Evolutionary conservation across 352 stramenopile genomes (phyloP), one percentile per base, ranked within the genome.

Genomic region (Globisporangium barbulae): DNA sequence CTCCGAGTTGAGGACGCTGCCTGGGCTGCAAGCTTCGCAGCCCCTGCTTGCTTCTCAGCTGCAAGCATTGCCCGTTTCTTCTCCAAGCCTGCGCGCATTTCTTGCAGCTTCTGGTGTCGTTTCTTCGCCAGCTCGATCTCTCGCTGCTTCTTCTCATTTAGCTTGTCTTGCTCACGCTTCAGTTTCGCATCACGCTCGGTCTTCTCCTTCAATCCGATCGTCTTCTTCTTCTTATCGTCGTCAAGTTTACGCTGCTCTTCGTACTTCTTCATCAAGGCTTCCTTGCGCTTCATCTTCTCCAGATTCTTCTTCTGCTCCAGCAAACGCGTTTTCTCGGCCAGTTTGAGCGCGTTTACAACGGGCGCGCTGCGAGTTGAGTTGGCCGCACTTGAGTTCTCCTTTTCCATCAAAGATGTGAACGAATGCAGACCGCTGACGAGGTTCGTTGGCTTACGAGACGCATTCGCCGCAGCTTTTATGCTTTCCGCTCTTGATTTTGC

Each of bases 371-470:
- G 76, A 15, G 57, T 75, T 7, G 64, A 44, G n/a, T 53, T 78
- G 48, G 59, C 70, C 21, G 67, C 67, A 22, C 64, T 76, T 5
- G 30, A 54, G 0, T 64, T 69, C 25, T 87, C 73, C 39, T 87
- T 90, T 3, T 88, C 81, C 21, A 92, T 53, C 30, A 95, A 62
- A n/a, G 78, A 72, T 8, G 79, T 84, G 58, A 93, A 85, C 12
- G 84, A 93, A 44, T 93, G 84, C 28, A 95, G 42, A 8, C 78
- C 83, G 53, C 78, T 91, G 4, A 92, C 73, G 2, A 93, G 72
- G 64, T 95, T 93, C 1, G 74, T 33, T 17, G 78, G 79, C 25
- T 73, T 85, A 28, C 78, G 78, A 33, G 61, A 57, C 5, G 59
- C 63, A 28, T 10, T 41, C 13, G 17, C 41, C 33, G 52, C 21